Evolutionary conservation across 306 rosid species (phyloP).

Genomic region (Cucumis cinereus): DNA sequence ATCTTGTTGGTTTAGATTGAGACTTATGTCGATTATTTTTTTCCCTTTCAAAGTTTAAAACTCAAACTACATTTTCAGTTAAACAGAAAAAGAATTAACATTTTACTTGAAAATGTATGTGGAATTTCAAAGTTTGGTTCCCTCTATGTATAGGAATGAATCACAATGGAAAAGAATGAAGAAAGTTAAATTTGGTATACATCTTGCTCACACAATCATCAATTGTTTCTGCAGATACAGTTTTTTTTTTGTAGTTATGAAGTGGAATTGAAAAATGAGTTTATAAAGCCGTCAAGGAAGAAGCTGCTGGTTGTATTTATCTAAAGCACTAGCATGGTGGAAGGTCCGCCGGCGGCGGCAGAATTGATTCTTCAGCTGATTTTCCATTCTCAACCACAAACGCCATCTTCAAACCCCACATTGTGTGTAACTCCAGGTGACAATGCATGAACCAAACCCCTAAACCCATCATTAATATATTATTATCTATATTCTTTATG

Average conservation of each 20-base stretch:
- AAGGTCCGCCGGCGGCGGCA: conserved; percentile 5
- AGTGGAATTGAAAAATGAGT: neutral
- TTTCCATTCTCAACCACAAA: conserved; percentile 3
- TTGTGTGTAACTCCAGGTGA: conserved; percentile 5
- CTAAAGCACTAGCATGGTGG: conserved; percentile 5
- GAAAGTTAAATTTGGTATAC: neutral
- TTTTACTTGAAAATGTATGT: neutral
- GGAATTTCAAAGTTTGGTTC: neutral
- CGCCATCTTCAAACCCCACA: conserved; percentile 7
- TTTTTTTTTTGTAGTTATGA: neutral
- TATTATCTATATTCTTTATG: too few species aligned
- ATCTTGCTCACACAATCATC: neutral
- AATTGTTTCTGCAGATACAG: neutral
- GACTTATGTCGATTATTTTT: neutral
- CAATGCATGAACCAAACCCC: conserved; percentile 9
- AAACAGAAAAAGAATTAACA: too few species aligned
- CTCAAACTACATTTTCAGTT: too few species aligned
- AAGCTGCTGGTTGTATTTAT: neutral
- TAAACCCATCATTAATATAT: neutral
- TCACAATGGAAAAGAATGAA: neutral
- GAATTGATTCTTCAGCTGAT: neutral
- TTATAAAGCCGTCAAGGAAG: neutral
- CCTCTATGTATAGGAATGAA: neutral
- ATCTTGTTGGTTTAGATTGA: neutral
- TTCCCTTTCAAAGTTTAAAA: too few species aligned